A percentile compares a stretch with the other conserved stretches of the same genome.
These are phyloP conservation scores for Dactylorhiza incarnata DNA, from an alignment of 106 monocot species.

Conservation along the genomic window DNA sequence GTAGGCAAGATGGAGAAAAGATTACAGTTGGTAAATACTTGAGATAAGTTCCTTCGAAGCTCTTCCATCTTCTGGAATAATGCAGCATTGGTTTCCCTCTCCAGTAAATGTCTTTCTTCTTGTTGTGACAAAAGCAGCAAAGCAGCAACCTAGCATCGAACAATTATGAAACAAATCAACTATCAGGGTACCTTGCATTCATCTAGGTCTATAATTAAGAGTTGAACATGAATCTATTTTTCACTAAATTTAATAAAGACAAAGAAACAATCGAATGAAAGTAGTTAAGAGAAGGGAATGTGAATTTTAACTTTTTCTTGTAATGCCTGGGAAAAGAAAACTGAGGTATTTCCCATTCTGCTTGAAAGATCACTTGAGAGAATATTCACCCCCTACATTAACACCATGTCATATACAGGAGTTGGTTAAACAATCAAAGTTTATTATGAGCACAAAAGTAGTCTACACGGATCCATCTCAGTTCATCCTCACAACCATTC, in stretches of 20 bases:
- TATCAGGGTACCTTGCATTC: neutral
- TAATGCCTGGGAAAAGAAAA: slow-evolving; percentile 70
- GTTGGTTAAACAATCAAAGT: neutral
- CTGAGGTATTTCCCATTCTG: slow-evolving; percentile 30
- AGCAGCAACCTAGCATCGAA: slow-evolving; percentile 52
- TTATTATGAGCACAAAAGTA: neutral
- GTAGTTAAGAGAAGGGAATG: neutral
- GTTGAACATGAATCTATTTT: neutral
- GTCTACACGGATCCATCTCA: neutral
- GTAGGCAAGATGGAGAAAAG: neutral
- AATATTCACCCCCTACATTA: slow-evolving; percentile 22
- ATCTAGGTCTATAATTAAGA: neutral
- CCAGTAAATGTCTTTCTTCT: slow-evolving; percentile 86
- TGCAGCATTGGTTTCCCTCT: slow-evolving; percentile 61
- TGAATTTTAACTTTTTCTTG: slow-evolving; percentile 65
- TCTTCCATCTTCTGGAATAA: slow-evolving; percentile 68
- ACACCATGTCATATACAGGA: neutral
- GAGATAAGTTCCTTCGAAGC: slow-evolving; percentile 70
- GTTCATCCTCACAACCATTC: neutral
- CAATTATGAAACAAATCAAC: slow-evolving; percentile 4
- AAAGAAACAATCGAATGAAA: neutral
- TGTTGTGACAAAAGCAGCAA: slow-evolving; percentile 90
- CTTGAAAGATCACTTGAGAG: slow-evolving; percentile 8
- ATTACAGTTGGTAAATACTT: slow-evolving; percentile 37
- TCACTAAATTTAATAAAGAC: neutral